These are phyloP conservation scores for Pseudodiploospora longispora DNA, from an alignment of 2,329 filamentous ascomycete genomes.

Conservation along the genomic window DNA sequence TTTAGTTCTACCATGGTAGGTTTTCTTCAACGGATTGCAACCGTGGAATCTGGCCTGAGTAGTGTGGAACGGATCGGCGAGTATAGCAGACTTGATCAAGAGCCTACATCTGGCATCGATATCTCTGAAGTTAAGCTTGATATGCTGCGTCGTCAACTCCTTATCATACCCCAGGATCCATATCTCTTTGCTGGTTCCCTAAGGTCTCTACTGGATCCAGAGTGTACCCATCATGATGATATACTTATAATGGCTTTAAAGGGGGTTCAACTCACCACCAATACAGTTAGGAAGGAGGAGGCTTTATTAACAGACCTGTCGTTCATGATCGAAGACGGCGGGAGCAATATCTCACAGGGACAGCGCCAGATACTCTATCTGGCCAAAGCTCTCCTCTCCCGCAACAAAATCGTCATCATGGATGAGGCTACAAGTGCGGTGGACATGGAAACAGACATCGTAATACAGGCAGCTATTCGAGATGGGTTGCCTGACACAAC, in stretches of 20 bases:
- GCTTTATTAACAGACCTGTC: slow-evolving; percentile 51
- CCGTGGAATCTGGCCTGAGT: not conserved
- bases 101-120: slow-evolving; percentile 42
- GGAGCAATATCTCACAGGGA: not conserved
- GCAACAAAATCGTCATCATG: not conserved
- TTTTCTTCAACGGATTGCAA: not conserved
- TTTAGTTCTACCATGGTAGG: not conserved
- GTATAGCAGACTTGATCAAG: too few relatives aligned
- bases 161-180: slow-evolving; percentile 96
- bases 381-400: not conserved
- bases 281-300: slow-evolving; percentile 2
- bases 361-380: not conserved
- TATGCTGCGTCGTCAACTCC: slow-evolving; percentile 79
- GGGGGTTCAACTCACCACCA: too few relatives aligned
- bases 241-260: too few relatives aligned
- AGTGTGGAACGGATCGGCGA: not conserved
- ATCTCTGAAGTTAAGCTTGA: slow-evolving; percentile 84
- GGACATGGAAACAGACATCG: not conserved
- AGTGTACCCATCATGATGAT: slow-evolving; percentile 80
- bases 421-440: slow-evolving; percentile 1
- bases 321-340: not conserved
- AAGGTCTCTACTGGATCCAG: slow-evolving; percentile 91
- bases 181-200: slow-evolving; percentile 91
- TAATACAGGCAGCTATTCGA: not conserved
- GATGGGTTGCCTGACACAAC: not conserved